Evolutionary conservation across 2,329 filamentous ascomycete species (phyloP), one percentile per base, ranked within the genome.

Genomic region (Capronia epimyces): DNA sequence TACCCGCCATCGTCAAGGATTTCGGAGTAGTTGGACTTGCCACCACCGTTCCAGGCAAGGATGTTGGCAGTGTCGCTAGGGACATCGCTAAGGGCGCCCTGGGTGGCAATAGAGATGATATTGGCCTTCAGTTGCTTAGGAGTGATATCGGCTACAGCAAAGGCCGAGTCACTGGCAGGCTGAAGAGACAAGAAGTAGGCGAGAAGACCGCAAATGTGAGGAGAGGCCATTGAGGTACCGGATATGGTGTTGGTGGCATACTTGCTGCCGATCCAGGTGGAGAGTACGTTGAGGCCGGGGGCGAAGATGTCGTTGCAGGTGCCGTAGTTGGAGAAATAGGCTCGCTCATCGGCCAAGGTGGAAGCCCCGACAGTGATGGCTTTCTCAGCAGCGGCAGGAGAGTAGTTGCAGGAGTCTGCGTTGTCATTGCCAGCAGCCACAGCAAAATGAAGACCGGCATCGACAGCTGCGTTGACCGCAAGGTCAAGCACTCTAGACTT

Each of bases 281-380:
- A 98, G 65, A 88, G 82, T 65, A 98, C 95, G 84, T 89, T 95
- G 66, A 96, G 80, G 67, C 93, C 93, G 55, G 93, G 93, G 58
- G 90, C 93, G 66, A 98, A 98, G 79, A 98, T 95, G 74, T 98
- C 93, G 70, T 91, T 95, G 82, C 93, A 98, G 24, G 45, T 50
- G 72, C 93, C 93, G 73, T 84, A 97, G 87, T 98, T 98, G 82
- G 94, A 98, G 84, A 98, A 98, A 82, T 97, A 98, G 60, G 93
- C 93, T 74, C 93, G 91, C 79, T 89, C 88, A 69, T 98, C 93
- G 66, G 86, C 82, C 54, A 98, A 82, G 63, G 88, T 93, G 40
- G 89, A 95, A 62, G 93, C 93, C 73, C 91, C 94, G 59, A 98
- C 93, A 52, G 93, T 98, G 69, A 98, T 82, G 62, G 93, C 90